Evolutionary conservation across 257 asterid genomes (phyloP).

Genomic region (Cordia subcordata): DNA sequence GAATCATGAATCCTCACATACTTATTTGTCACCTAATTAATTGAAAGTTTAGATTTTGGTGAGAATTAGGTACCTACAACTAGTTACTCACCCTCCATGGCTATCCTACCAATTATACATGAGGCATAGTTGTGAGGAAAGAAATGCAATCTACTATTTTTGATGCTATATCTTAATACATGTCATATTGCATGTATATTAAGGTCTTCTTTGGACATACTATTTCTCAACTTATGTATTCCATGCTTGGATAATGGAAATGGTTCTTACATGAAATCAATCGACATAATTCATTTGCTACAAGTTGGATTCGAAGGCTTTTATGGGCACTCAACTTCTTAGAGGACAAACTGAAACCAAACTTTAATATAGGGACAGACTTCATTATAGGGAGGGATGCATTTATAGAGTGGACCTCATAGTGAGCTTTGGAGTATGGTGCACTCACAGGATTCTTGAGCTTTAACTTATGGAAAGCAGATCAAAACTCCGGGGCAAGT

Average conservation of each 20-base stretch:
- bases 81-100: too few relatives aligned
- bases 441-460: slow-evolving; percentile 90
- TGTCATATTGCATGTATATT: not conserved
- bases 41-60: not conserved
- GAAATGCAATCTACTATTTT: too few relatives aligned
- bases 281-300: slow-evolving; percentile 70
- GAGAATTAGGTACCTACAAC: too few relatives aligned
- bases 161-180: too few relatives aligned
- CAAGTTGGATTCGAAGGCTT: slow-evolving; percentile 94
- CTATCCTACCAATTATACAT: too few relatives aligned
- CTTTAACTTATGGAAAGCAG: slow-evolving; percentile 94
- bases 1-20: too few relatives aligned
- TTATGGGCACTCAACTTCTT: slow-evolving; percentile 63
- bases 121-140: too few relatives aligned
- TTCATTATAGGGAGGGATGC: slow-evolving; percentile 92
- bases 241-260: slow-evolving; percentile 80
- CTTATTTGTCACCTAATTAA: too few relatives aligned
- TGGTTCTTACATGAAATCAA: slow-evolving; percentile 72
- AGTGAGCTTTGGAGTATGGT: slow-evolving; percentile 96
- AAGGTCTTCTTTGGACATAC: too few relatives aligned
- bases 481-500: slow-evolving; percentile 98
- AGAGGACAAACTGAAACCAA: slow-evolving; percentile 51
- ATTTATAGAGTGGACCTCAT: slow-evolving; percentile 75
- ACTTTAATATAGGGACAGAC: slow-evolving; percentile 62
- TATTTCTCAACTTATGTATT: slow-evolving; percentile 2